Percentiles rank a stretch among this genome's conserved stretches.
These are phyloP conservation scores for Hydnomerulius pinastri DNA, from an alignment of 768 basidiomycete genomes.

Conservation along the genomic window DNA sequence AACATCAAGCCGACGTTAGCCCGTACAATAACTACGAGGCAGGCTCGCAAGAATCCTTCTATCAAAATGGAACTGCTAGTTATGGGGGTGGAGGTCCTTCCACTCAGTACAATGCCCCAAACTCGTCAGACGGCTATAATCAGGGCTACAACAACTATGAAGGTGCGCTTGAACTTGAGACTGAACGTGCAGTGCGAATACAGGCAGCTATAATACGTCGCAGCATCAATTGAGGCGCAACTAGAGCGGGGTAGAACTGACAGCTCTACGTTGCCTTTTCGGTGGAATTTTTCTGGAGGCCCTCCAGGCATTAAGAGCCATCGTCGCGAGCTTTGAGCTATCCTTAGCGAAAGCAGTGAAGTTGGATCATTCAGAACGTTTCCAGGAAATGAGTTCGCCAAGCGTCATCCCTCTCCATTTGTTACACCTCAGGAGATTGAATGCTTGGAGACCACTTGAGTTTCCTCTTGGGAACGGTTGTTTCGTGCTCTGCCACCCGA, in stretches of 20 bases:
- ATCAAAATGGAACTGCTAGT: conserved; percentile 68
- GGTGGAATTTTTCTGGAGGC: conserved; percentile 22
- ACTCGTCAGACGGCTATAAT: conserved; percentile 47
- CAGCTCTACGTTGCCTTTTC: conserved; percentile 28
- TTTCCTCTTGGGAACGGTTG: conserved; percentile 20
- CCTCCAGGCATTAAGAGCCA: conserved; percentile 35
- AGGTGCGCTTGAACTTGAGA: conserved; percentile 86
- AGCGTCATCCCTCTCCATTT: conserved; percentile 18
- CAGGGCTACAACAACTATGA: conserved; percentile 71
- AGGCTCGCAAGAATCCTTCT: conserved; percentile 58
- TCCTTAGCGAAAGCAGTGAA: conserved; percentile 48
- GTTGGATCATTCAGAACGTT: conserved; percentile 32
- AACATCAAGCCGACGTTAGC: conserved; percentile 61
- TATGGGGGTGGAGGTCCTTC: conserved; percentile 52
- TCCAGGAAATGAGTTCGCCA: conserved; percentile 31
- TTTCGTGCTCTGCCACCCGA: conserved; percentile 27
- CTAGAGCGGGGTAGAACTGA: conserved; percentile 54
- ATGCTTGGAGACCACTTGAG: conserved; percentile 23
- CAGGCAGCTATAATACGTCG: conserved; percentile 38
- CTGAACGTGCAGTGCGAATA: conserved; percentile 47
- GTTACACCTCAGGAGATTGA: conserved; percentile 17
- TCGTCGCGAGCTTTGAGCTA: conserved; percentile 49
- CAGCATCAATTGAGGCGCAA: conserved; percentile 43
- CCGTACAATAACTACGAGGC: conserved; percentile 73
- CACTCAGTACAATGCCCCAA: conserved; percentile 52